phyloP scores from a whole-genome alignment of 2,329 filamentous ascomycete species.

The Neofusicoccum sp. region DNA sequence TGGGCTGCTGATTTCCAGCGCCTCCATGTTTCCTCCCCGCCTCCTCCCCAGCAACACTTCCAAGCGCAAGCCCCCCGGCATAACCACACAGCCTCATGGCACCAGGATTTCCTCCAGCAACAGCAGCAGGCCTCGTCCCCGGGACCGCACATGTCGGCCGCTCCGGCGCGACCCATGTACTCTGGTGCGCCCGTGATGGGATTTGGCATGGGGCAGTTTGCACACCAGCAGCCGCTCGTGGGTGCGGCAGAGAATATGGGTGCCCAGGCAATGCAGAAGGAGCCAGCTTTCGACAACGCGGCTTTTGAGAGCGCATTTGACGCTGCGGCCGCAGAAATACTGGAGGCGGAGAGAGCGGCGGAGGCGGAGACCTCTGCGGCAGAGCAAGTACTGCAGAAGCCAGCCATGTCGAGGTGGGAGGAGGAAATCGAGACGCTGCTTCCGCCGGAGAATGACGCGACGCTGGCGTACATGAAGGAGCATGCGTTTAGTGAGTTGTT shows the following conservation, averaged over 20 bases:
- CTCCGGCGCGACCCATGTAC: slow-evolving; percentile 25
- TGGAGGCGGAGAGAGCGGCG: slow-evolving; percentile 24
- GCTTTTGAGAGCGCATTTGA: slow-evolving; percentile 58
- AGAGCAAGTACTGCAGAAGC: slow-evolving; percentile 22
- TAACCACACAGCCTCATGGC: slow-evolving; percentile 49
- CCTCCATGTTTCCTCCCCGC: slow-evolving; percentile 41
- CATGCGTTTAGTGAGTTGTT: slow-evolving; percentile 5
- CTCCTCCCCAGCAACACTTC: slow-evolving; percentile 48
- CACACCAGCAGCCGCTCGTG: slow-evolving; percentile 13
- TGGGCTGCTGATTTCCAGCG: slow-evolving; percentile 53
- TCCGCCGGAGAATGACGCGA: neutral
- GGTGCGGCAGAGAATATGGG: neutral
- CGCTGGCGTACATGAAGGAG: slow-evolving; percentile 4
- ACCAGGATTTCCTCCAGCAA: slow-evolving; percentile 57
- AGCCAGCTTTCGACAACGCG: slow-evolving; percentile 51
- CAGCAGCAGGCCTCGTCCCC: slow-evolving; percentile 30
- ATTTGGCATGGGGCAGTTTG: neutral
- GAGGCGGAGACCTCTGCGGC: slow-evolving; percentile 12
- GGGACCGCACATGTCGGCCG: slow-evolving; percentile 29
- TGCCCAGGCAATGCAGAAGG: slow-evolving; percentile 35
- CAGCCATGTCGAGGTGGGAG: neutral
- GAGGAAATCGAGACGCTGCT: neutral
- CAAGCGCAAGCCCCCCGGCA: slow-evolving; percentile 35
- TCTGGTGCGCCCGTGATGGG: slow-evolving; percentile 25
- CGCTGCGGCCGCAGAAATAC: slow-evolving; percentile 43